These are phyloP conservation scores for Leccinum pachyderme DNA, from an alignment of 1,284 basidiomycete species.

Conservation along the genomic window DNA sequence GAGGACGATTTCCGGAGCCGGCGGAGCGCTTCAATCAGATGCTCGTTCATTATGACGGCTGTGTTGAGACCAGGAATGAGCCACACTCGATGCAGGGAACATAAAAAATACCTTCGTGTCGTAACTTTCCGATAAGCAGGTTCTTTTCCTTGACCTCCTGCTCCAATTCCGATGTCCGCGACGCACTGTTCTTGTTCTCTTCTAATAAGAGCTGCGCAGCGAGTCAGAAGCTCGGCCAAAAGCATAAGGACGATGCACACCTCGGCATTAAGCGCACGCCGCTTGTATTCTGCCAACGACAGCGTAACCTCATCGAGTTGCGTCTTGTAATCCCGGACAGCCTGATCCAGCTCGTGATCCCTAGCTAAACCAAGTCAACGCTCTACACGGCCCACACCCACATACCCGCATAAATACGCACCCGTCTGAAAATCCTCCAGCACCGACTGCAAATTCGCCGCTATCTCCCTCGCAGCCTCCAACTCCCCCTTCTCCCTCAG, in stretches of 20 bases:
- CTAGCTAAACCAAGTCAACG: constrained; percentile 40
- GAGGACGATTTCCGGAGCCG: constrained; percentile 83
- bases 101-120: constrained; percentile 72
- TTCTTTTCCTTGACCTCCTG: constrained; percentile 95
- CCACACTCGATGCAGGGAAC: constrained; percentile 29
- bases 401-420: constrained; percentile 37
- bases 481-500: constrained; percentile 54
- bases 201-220: constrained; percentile 61
- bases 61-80: neutral
- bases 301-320: constrained; percentile 71
- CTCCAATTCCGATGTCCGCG: constrained; percentile 70
- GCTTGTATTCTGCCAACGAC: constrained; percentile 82
- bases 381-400: neutral
- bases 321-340: constrained; percentile 78
- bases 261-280: constrained; percentile 84
- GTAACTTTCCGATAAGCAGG: constrained; percentile 85
- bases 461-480: constrained; percentile 72
- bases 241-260: constrained; percentile 37
- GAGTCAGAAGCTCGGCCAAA: constrained; percentile 7
- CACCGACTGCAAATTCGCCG: constrained; percentile 86
- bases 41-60: constrained; percentile 97
- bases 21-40: constrained; percentile 95
- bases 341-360: constrained; percentile 74
- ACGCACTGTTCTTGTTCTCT: constrained; percentile 66
- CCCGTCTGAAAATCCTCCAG: constrained; percentile 93